Evolutionary conservation across 2,329 filamentous ascomycete genomes (phyloP).

Genomic region (Penicillium sp.): DNA sequence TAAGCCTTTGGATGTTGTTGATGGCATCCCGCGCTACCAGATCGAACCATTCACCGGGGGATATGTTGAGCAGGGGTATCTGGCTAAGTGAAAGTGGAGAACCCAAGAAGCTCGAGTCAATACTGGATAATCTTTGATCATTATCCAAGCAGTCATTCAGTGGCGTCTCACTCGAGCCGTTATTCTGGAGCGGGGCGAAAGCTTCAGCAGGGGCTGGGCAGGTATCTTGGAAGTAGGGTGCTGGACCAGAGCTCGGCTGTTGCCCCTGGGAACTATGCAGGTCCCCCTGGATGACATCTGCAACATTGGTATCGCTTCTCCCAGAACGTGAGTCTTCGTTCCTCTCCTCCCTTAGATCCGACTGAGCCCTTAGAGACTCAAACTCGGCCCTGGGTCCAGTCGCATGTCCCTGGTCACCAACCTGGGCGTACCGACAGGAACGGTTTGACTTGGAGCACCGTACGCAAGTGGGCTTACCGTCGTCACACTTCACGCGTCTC

Average conservation of each 20-base stretch:
- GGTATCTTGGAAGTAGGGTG: not conserved
- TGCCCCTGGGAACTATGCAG: not conserved
- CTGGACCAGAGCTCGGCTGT: not conserved
- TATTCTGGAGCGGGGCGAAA: not conserved
- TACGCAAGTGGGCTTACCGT: conserved; percentile 11
- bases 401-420: not conserved
- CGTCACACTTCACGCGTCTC: conserved; percentile 18
- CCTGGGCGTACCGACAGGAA: conserved; percentile 11
- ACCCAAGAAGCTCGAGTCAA: conserved; percentile 4
- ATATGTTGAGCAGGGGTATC: conserved; percentile 4
- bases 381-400: not conserved
- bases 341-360: not conserved
- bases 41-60: conserved; percentile 22
- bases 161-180: not conserved
- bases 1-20: not conserved
- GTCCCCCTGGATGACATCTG: not conserved
- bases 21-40: conserved; percentile 22
- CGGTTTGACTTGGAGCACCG: conserved; percentile 11
- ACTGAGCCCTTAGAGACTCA: not conserved
- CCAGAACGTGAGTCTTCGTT: not conserved
- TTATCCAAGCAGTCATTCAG: not conserved
- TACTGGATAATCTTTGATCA: not conserved
- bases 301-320: not conserved
- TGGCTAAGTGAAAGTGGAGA: conserved; percentile 6
- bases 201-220: not conserved